Evolutionary conservation across 257 asterid genomes (phyloP).

Genomic region (Solanum corneliomulleri): DNA sequence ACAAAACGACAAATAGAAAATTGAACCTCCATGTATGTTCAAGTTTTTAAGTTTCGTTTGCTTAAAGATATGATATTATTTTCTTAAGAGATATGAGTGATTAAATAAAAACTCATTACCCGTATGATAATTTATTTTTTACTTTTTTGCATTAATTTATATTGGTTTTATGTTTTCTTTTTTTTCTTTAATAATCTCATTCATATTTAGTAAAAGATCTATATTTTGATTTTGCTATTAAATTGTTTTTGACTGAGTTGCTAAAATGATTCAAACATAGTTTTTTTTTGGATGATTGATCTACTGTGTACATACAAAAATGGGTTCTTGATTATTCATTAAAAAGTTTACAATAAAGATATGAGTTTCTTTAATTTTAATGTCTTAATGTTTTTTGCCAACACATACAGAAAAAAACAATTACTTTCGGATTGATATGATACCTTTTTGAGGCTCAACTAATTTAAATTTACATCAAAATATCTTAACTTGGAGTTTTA

Average conservation of each 20-base stretch:
- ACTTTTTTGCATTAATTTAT: background rate
- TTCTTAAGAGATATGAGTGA: background rate
- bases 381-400: background rate
- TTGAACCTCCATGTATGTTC: background rate
- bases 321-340: background rate
- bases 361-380: background rate
- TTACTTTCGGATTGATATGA: background rate
- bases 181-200: background rate
- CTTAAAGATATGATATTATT: background rate
- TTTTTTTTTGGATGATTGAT: too few relatives aligned
- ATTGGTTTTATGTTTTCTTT: background rate
- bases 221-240: background rate
- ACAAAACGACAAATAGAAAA: background rate
- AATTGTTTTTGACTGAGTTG: background rate
- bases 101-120: background rate
- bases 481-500: too few relatives aligned
- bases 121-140: background rate
- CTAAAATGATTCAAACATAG: background rate
- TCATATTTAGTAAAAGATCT: background rate
- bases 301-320: background rate
- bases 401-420: background rate
- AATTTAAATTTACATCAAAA: background rate
- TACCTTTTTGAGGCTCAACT: background rate
- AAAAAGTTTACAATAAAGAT: background rate
- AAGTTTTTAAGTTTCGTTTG: background rate